Evolutionary conservation across 2,329 filamentous ascomycete species (phyloP), one percentile per base, ranked within the genome.

Genomic region (Pochonia chlamydosporia): DNA sequence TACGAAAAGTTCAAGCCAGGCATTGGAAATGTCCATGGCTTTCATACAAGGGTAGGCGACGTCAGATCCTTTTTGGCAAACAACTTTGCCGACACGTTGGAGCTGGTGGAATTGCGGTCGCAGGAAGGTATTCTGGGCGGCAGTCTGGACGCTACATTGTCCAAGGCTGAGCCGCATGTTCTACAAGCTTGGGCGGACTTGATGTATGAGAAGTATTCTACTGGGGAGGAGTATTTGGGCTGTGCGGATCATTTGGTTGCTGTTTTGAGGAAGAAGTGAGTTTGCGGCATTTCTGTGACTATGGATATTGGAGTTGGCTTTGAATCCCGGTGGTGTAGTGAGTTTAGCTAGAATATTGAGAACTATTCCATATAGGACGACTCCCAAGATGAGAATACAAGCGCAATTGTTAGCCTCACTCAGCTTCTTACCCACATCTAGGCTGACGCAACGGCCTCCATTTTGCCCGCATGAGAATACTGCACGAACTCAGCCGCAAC

Each of bases 121-220:
- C 39, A 49, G 3, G 49, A 53, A 20, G 49, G 51, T 5, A 51
- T 53, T 9, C 42, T 53, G 1, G 51, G 51, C 7, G 51, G 51
- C 16, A 42, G 51, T 3, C 40, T 53, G 13, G 47, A 51, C 42
- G 44, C 43, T 16, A 49, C 44, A 33, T 44, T 53, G 4, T 40
- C 43, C n/a, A 37, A 35, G 2, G 37, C 51, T 3, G 46, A 41
- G 4, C 26, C 36, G 6, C 28, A 46, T 3, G 30, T 31, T n/a
- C 36, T 48, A 2, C 35, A 51, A 25, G 39, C 33, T n/a, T 50
- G 42, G 49, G 49, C 42, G 3, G 20, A 39, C 25, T 24, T 51
- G 23, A 42, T 51, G 40, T 48, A 33, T 20, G 46, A 51, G 4
- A 30, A 46, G 16, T 51, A 43, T 30, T 51, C 49, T 20, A 28